Percentiles rank a stretch among this genome's conserved stretches.
Conservation (phyloP, 768 basidiomycete genomes). For the Xerocomellus chrysenteron region DNA sequence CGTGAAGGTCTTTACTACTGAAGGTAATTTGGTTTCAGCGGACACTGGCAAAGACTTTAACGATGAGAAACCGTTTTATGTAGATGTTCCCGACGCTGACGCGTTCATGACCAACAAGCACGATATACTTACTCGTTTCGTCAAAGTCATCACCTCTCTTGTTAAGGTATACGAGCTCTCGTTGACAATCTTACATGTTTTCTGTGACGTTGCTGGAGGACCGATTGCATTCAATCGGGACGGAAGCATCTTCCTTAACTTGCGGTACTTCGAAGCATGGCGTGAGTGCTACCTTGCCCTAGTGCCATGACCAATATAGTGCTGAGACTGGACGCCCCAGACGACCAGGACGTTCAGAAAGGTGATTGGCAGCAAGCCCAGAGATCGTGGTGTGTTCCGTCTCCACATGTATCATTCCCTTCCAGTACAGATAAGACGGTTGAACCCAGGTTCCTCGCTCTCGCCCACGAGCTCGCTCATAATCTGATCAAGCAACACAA, state of each 20-base stretch:
- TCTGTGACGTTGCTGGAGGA: constrained; percentile 73
- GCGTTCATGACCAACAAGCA: too few species aligned
- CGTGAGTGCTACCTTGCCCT: constrained; percentile 47
- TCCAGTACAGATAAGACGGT: not conserved
- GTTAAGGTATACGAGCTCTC: constrained; percentile 69
- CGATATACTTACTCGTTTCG: constrained; percentile 46
- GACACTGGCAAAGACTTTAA: not conserved
- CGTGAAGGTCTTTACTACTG: not conserved
- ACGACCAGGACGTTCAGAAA: constrained; percentile 1
- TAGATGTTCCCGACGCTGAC: too few species aligned
- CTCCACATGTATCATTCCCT: not conserved
- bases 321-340: not conserved
- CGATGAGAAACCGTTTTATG: too few species aligned
- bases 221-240: constrained; percentile 90
- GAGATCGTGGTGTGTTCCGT: not conserved
- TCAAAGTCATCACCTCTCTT: constrained; percentile 62
- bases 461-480: not conserved
- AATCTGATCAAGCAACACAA: not conserved
- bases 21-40: not conserved
- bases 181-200: constrained; percentile 72
- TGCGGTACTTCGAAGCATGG: constrained; percentile 39
- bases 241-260: constrained; percentile 59
- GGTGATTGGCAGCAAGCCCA: not conserved
- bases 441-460: not conserved
- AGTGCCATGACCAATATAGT: too few species aligned